Conservation (phyloP, 371 early-diverging fungal species). For the Choanephora cucurbitarum region DNA sequence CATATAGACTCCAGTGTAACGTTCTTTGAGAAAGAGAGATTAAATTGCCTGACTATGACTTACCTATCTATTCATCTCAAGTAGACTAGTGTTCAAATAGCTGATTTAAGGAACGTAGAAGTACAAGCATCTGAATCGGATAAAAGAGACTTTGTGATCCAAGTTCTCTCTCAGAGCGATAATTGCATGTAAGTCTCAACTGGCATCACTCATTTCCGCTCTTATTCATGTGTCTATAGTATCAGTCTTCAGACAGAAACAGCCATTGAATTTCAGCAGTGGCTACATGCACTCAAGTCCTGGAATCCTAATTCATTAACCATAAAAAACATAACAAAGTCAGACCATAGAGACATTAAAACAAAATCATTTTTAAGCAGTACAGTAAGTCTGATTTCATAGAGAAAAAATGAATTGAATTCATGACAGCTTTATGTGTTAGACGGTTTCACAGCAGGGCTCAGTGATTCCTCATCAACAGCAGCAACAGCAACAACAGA, state of each 20-base stretch:
- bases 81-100: slow-evolving; percentile 17
- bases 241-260: slow-evolving; percentile 33
- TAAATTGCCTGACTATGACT: no score
- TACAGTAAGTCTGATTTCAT: slow-evolving; percentile 5
- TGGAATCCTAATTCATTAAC: slow-evolving; percentile 21
- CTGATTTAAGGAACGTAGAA: slow-evolving; percentile 19
- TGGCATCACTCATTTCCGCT: no score
- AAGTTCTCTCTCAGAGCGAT: slow-evolving; percentile 9
- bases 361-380: background rate
- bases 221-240: slow-evolving; percentile 6
- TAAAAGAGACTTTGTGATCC: slow-evolving; percentile 34
- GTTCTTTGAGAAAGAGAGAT: background rate
- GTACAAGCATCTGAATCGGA: slow-evolving; percentile 27
- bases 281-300: slow-evolving; percentile 28
- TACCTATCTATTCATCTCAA: background rate
- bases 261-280: slow-evolving; percentile 28
- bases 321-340: background rate
- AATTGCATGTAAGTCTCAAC: slow-evolving; percentile 14
- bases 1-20: slow-evolving; percentile 22
- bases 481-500: no score
- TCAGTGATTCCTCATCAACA: no score
- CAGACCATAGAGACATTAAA: background rate
- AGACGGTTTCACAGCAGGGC: no score
- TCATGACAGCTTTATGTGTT: no score
- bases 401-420: no score